phyloP scores from a whole-genome alignment of 441 rosid genomes.

The Flueggea neowawraea region DNA sequence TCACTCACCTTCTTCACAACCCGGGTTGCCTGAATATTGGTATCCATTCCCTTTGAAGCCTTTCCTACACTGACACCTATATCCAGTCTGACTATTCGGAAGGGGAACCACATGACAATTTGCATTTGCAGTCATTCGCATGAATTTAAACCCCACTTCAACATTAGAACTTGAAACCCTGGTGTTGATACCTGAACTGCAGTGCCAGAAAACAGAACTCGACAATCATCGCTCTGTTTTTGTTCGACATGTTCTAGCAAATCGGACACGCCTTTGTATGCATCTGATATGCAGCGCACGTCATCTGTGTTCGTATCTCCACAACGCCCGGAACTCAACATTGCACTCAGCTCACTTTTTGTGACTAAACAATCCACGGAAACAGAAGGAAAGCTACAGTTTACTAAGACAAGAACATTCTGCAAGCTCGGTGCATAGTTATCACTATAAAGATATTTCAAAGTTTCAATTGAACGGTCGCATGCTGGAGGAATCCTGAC shows the following conservation, averaged over 20 bases:
- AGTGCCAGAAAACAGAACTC: background rate
- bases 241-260: background rate
- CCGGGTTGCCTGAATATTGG: background rate
- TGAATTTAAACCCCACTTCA: background rate
- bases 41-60: background rate
- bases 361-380: background rate
- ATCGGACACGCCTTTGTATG: background rate
- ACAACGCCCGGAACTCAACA: background rate
- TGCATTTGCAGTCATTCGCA: background rate
- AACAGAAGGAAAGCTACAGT: background rate
- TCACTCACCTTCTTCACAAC: background rate
- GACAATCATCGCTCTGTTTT: background rate
- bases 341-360: background rate
- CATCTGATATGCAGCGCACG: background rate
- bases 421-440: slow-evolving; percentile 4
- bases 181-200: background rate
- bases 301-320: background rate
- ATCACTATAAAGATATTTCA: background rate
- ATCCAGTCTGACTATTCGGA: background rate
- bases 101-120: background rate
- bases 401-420: background rate
- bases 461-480: background rate
- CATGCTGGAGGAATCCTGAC: background rate
- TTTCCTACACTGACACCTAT: background rate
- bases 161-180: background rate